Conservation (phyloP, 768 basidiomycete genomes). For the Mycena polygramma region DNA sequence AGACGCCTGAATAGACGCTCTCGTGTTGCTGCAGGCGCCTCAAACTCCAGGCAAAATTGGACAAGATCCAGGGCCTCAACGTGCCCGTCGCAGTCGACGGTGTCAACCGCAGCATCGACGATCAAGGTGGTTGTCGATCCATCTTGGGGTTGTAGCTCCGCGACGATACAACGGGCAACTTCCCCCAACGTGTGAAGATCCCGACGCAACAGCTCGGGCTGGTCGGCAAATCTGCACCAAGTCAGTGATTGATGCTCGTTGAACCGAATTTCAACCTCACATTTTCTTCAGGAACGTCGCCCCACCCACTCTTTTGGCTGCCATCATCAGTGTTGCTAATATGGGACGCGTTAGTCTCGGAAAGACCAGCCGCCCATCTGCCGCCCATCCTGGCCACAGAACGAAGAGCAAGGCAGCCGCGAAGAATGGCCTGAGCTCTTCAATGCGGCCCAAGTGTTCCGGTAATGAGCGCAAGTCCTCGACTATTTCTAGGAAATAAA, state of each 20-base stretch:
- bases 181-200: slow-evolving; percentile 1
- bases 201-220: slow-evolving; percentile 17
- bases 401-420: not conserved
- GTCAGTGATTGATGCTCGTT: not conserved
- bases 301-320: slow-evolving; percentile 8
- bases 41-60: slow-evolving; percentile 22
- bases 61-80: not conserved
- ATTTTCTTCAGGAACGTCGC: slow-evolving; percentile 1
- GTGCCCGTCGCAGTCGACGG: not conserved
- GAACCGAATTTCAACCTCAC: slow-evolving; percentile 1
- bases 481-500: not conserved
- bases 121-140: not conserved
- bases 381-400: not conserved
- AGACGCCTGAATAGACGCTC: slow-evolving; percentile 9
- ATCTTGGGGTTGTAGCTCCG: not conserved
- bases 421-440: slow-evolving; percentile 3
- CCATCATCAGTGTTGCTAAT: not conserved
- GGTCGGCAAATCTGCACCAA: not conserved
- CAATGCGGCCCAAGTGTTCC: not conserved
- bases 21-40: slow-evolving; percentile 4
- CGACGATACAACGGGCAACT: slow-evolving; percentile 5
- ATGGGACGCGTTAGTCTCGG: not conserved
- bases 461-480: not conserved
- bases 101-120: slow-evolving; percentile 3
- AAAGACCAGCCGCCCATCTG: not conserved